Conservation (phyloP, 306 rosid species). For the Medicago truncatula region MtrunA17r5.0-ANR NC_053043.1:35323001-35323500, state of each 20-base stretch:
- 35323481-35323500: slow-evolving; percentile 90
- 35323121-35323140: neutral
- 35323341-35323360: slow-evolving; percentile 66
- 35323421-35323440: slow-evolving; percentile 92
- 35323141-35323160: neutral
- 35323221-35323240: slow-evolving; percentile 15
- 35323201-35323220: neutral
- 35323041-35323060: slow-evolving; percentile 41
- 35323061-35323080: neutral
- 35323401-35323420: slow-evolving; percentile 97
- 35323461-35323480: slow-evolving; percentile 95
- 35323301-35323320: neutral
- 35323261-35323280: neutral
- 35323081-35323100: neutral
- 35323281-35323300: neutral
- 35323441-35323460: slow-evolving; percentile 98
- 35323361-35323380: slow-evolving; percentile 85
- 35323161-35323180: neutral
- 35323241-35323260: slow-evolving; percentile 24
- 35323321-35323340: slow-evolving; percentile 5
- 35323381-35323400: slow-evolving; percentile 84
- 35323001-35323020: slow-evolving; percentile 91
- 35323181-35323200: neutral
- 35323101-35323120: neutral
- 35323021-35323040: slow-evolving; percentile 87